Evolutionary conservation across 2,329 filamentous ascomycete genomes (phyloP).

Genomic region (Rosellinia necatrix): DNA sequence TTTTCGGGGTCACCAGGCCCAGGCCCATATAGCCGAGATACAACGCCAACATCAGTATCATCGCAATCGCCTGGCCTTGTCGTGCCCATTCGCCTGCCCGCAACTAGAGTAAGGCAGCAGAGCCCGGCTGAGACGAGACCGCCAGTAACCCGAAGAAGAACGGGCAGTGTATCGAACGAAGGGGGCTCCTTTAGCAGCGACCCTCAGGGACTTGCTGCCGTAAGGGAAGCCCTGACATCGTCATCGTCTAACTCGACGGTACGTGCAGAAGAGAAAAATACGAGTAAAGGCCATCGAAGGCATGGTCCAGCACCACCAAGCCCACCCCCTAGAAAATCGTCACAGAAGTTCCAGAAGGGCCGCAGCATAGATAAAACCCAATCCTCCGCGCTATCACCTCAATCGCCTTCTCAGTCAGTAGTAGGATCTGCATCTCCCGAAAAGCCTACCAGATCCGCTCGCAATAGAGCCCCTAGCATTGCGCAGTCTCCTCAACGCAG

Average conservation of each 20-base stretch:
- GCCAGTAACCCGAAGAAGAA: slow-evolving; percentile 62
- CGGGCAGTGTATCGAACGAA: slow-evolving; percentile 59
- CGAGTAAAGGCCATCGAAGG: slow-evolving; percentile 50
- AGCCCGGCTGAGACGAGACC: slow-evolving; percentile 63
- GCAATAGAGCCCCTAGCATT: slow-evolving; percentile 35
- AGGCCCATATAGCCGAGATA: slow-evolving; percentile 74
- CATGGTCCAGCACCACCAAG: slow-evolving; percentile 59
- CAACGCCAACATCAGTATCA: slow-evolving; percentile 77
- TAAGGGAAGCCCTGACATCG: slow-evolving; percentile 72
- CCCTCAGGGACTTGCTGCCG: slow-evolving; percentile 63
- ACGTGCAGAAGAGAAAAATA: slow-evolving; percentile 54
- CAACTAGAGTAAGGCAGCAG: slow-evolving; percentile 55
- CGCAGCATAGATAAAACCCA: slow-evolving; percentile 42
- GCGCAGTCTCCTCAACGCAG: slow-evolving; percentile 41
- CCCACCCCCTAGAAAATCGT: slow-evolving; percentile 66
- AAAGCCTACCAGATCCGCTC: slow-evolving; percentile 38
- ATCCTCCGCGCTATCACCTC: slow-evolving; percentile 46
- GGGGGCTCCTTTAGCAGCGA: slow-evolving; percentile 52
- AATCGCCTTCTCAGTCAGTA: slow-evolving; percentile 36
- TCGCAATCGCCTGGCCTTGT: slow-evolving; percentile 72
- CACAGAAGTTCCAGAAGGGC: slow-evolving; percentile 55
- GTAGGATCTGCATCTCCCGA: slow-evolving; percentile 42
- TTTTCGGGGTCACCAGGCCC: slow-evolving; percentile 75
- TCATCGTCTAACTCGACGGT: slow-evolving; percentile 75
- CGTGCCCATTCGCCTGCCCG: slow-evolving; percentile 51